phyloP scores from a whole-genome alignment of 73 alveolate genomes.

The Blepharisma stoltei region DNA sequence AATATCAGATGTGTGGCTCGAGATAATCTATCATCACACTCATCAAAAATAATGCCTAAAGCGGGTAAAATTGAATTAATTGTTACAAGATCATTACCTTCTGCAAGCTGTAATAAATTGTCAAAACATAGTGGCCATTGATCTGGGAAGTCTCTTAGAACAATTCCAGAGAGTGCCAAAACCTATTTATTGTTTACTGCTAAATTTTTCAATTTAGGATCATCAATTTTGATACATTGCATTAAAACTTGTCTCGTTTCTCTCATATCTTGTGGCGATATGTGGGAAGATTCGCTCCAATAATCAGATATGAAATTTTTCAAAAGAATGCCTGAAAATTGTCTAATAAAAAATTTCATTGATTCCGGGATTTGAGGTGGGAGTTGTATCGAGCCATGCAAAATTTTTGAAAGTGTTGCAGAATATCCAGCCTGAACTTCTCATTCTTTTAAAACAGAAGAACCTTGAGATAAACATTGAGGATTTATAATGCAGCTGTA shows the following conservation, averaged over 20 bases:
- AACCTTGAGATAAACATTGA: conserved; percentile 2
- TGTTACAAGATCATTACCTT: conserved; percentile 27
- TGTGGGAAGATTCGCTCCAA: background rate
- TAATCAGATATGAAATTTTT: conserved; percentile 8
- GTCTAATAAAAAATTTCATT: no score
- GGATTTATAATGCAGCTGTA: conserved; percentile 18
- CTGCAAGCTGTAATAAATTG: background rate
- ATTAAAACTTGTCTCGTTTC: background rate
- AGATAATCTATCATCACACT: conserved; percentile 42
- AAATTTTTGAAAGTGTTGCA: background rate
- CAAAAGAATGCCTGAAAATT: background rate
- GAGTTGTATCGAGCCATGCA: background rate
- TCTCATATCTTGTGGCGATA: background rate
- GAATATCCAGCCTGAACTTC: conserved; percentile 9
- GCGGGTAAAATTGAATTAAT: conserved; percentile 36
- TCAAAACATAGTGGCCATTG: conserved; percentile 19
- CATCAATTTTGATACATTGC: background rate
- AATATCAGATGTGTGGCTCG: conserved; percentile 36
- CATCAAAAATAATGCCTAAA: conserved; percentile 35
- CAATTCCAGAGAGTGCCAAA: conserved; percentile 10
- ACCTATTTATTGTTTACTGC: background rate
- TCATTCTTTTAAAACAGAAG: background rate
- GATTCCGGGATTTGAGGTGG: background rate
- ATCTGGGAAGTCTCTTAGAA: background rate
- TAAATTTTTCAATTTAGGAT: background rate